Percentiles rank a stretch among this genome's conserved stretches.
These are phyloP conservation scores for Yamadazyma siamensis DNA, from an alignment of 1,139 yeast genomes.

Conservation along the genomic window DNA sequence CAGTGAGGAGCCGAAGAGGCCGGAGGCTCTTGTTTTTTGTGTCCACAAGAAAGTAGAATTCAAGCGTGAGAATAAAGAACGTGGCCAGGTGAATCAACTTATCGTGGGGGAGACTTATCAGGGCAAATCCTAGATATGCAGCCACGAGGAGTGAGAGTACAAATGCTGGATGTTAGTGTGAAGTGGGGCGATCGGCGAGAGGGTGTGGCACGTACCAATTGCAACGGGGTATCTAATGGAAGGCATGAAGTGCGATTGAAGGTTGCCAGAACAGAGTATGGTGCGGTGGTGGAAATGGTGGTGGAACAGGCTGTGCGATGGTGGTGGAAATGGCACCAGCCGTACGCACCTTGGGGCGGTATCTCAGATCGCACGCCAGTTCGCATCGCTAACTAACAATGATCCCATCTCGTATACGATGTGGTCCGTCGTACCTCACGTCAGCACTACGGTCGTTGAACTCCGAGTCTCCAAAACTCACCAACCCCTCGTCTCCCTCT, in stretches of 20 bases:
- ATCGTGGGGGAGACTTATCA: slow-evolving; percentile 46
- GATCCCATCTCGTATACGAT: no score
- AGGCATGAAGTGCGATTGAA: slow-evolving; percentile 11
- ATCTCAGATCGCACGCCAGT: no score
- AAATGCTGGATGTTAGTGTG: slow-evolving; percentile 21
- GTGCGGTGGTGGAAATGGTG: no score
- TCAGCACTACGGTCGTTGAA: no score
- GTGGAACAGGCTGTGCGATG: no score
- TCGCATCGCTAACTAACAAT: no score
- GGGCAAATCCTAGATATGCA: slow-evolving; percentile 52
- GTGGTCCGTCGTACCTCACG: no score
- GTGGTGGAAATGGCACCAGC: no score
- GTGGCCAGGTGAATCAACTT: slow-evolving; percentile 50
- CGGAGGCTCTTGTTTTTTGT: slow-evolving; percentile 31
- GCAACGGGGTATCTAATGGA: slow-evolving; percentile 22
- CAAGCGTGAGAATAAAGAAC: slow-evolving; percentile 48
- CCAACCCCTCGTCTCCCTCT: background rate
- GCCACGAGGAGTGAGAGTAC: slow-evolving; percentile 26
- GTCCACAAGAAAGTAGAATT: slow-evolving; percentile 56
- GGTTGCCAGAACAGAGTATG: background rate
- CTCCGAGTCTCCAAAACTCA: background rate
- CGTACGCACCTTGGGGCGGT: no score
- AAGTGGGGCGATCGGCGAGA: no score
- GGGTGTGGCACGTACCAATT: slow-evolving; percentile 22
- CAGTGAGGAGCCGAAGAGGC: slow-evolving; percentile 38